These are phyloP conservation scores for Salvia splendens DNA, from an alignment of 257 asterid species.

Conservation along the genomic window DNA sequence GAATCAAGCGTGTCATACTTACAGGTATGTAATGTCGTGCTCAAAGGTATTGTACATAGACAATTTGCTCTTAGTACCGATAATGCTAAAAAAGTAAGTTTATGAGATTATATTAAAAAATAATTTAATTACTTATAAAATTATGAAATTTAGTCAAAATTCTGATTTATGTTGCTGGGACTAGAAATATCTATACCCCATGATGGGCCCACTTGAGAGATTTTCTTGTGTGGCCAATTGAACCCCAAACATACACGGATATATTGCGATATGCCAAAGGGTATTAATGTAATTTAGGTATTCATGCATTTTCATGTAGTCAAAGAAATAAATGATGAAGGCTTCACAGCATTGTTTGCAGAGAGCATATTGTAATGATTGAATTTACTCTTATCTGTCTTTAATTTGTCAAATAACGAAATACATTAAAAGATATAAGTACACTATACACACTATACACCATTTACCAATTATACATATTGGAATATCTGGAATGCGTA, in stretches of 20 bases:
- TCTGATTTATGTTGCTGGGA: constrained; percentile 24
- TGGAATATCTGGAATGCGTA: not conserved
- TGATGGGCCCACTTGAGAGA: constrained; percentile 29
- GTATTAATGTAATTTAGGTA: constrained; percentile 17
- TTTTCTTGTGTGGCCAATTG: constrained; percentile 28
- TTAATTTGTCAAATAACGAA: constrained; percentile 31
- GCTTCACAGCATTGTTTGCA: constrained; percentile 34
- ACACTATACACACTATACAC: not conserved
- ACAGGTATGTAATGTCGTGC: no score
- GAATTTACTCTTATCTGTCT: constrained; percentile 39
- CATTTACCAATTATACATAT: not conserved
- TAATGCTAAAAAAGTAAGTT: no score
- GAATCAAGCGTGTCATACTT: no score
- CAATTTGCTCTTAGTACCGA: no score
- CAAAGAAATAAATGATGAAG: constrained; percentile 36
- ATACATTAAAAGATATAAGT: not conserved
- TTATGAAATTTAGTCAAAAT: no score
- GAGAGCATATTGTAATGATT: constrained; percentile 42
- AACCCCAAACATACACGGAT: not conserved
- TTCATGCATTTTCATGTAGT: constrained; percentile 29
- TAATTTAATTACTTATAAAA: no score
- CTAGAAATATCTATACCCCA: constrained; percentile 33
- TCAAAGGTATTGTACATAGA: no score
- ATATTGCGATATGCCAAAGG: no score
- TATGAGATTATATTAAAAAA: no score